Conservation (phyloP, 1,139 yeast species). For the Taphrina pruni region DNA sequence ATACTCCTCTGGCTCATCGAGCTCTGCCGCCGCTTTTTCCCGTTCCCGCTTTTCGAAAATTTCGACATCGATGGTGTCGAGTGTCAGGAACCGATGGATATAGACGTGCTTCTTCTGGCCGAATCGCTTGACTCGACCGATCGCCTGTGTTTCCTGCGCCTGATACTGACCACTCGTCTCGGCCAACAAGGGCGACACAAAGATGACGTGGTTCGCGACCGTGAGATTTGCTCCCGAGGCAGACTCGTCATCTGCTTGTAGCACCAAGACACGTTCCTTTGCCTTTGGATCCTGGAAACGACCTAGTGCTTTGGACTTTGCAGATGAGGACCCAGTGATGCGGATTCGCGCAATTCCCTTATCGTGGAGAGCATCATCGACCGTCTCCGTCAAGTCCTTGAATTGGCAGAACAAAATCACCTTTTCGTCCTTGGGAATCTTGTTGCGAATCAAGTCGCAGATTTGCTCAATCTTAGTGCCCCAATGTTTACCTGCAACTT, state of each 20-base stretch:
- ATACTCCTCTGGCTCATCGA: slow-evolving; percentile 8
- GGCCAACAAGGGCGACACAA: slow-evolving; percentile 40
- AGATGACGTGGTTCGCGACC: slow-evolving; percentile 42
- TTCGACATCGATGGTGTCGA: slow-evolving; percentile 40
- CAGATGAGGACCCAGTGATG: slow-evolving; percentile 32
- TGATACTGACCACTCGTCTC: slow-evolving; percentile 27
- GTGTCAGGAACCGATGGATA: slow-evolving; percentile 41
- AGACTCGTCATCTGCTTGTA: slow-evolving; percentile 42
- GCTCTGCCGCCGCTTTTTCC: slow-evolving; percentile 2
- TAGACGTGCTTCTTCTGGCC: slow-evolving; percentile 40
- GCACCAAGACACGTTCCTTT: slow-evolving; percentile 32
- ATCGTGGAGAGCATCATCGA: slow-evolving; percentile 29
- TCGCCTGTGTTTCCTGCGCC: slow-evolving; percentile 42
- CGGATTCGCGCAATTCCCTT: slow-evolving; percentile 24
- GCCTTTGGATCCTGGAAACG: slow-evolving; percentile 35
- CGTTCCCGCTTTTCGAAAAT: slow-evolving; percentile 20
- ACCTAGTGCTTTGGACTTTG: slow-evolving; percentile 24
- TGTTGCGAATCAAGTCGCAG: slow-evolving; percentile 18
- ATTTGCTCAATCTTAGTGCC: slow-evolving; percentile 41
- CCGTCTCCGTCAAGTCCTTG: slow-evolving; percentile 37
- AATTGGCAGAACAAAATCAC: slow-evolving; percentile 42
- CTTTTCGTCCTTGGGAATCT: slow-evolving; percentile 38
- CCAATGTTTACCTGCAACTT: slow-evolving; percentile 22
- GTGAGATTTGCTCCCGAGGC: slow-evolving; percentile 44
- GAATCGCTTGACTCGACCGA: slow-evolving; percentile 42